Evolutionary conservation across 2,329 filamentous ascomycete genomes (phyloP).

Genomic region (Didymella lethalis): DNA sequence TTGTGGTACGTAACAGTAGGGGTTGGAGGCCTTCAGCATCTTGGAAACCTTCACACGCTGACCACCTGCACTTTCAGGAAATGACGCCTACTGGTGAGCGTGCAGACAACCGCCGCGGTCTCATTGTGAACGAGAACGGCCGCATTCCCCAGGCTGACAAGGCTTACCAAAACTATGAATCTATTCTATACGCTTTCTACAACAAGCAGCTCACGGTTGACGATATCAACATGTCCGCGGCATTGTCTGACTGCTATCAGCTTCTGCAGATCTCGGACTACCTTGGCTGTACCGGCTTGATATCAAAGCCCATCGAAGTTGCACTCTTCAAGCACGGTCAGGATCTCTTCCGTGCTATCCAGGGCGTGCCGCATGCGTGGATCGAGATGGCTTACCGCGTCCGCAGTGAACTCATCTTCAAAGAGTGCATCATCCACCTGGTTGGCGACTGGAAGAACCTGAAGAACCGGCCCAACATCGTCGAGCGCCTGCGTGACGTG

Average conservation of each 20-base stretch:
- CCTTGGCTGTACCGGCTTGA: constrained; percentile 53
- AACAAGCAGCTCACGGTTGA: constrained; percentile 53
- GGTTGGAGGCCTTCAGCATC: neutral
- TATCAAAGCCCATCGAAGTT: constrained; percentile 58
- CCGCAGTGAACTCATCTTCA: constrained; percentile 55
- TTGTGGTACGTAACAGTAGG: constrained; percentile 31
- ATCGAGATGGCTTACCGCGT: constrained; percentile 56
- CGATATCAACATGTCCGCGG: constrained; percentile 48
- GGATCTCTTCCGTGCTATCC: constrained; percentile 56
- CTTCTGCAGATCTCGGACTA: constrained; percentile 58
- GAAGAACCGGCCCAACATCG: constrained; percentile 12
- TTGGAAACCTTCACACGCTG: neutral
- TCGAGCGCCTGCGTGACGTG: constrained; percentile 30
- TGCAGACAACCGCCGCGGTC: constrained; percentile 24
- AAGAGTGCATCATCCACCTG: constrained; percentile 56
- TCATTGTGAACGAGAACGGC: constrained; percentile 49
- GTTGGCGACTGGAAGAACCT: constrained; percentile 52
- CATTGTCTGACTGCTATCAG: constrained; percentile 53
- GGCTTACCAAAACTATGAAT: constrained; percentile 51
- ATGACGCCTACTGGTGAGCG: constrained; percentile 46
- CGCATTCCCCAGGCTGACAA: constrained; percentile 36
- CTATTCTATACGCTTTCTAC: constrained; percentile 59
- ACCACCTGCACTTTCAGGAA: constrained; percentile 33
- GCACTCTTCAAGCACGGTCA: constrained; percentile 59
- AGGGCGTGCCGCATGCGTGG: constrained; percentile 56